Conservation (phyloP, 371 early-diverging fungal genomes). For the Haplosporangium sp. region DNA sequence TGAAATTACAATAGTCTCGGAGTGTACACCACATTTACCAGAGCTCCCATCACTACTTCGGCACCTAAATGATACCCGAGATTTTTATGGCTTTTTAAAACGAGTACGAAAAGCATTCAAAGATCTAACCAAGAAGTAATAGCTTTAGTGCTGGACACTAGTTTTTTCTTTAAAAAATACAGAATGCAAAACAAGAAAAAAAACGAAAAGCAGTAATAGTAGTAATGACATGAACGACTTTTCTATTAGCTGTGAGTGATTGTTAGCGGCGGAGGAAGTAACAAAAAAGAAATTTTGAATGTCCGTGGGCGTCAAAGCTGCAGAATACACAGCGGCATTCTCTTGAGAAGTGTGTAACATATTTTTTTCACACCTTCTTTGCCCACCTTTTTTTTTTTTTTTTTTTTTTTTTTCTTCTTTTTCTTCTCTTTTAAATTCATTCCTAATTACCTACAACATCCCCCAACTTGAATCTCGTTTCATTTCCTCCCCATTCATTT, state of each 20-base stretch:
- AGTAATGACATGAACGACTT: background rate
- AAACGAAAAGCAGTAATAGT: background rate
- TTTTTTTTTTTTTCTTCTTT: background rate
- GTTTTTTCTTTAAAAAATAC: too few species aligned
- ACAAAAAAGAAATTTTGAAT: background rate
- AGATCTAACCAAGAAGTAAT: slow-evolving; percentile 26
- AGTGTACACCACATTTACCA: slow-evolving; percentile 34
- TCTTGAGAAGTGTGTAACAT: too few species aligned
- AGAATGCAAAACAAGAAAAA: background rate
- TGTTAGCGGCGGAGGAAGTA: background rate
- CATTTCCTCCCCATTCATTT: background rate
- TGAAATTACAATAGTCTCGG: slow-evolving; percentile 17
- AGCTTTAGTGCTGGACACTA: background rate
- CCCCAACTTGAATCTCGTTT: too few species aligned
- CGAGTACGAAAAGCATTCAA: slow-evolving; percentile 35
- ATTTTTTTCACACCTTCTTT: background rate
- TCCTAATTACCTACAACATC: background rate
- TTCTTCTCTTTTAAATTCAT: background rate
- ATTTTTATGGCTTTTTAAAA: slow-evolving; percentile 50
- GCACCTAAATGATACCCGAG: slow-evolving; percentile 39
- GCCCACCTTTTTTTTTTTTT: background rate
- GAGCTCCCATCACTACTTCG: slow-evolving; percentile 26
- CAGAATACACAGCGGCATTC: background rate
- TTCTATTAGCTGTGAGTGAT: background rate
- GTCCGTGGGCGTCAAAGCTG: background rate